phyloP scores from a whole-genome alignment of 352 stramenopile genomes.

The Globisporangium okanoganense region DNA sequence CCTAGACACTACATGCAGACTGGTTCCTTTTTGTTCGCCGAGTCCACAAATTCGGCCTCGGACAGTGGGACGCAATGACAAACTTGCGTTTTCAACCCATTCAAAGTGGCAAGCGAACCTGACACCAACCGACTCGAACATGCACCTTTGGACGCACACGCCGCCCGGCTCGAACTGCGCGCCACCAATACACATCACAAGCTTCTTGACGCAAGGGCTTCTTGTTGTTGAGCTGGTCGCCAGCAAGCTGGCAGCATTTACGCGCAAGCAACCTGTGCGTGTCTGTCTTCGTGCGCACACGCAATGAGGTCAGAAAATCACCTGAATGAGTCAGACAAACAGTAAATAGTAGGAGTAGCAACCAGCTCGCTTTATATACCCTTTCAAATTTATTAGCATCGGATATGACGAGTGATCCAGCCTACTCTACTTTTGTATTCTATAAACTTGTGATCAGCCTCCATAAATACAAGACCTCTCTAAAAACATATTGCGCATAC shows the following conservation, averaged over 20 bases:
- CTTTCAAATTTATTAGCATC: background rate
- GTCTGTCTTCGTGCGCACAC: background rate
- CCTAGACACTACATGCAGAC: no score
- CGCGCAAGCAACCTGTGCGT: background rate
- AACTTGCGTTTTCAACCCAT: conserved; percentile 10
- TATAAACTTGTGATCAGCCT: background rate
- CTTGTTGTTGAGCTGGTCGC: background rate
- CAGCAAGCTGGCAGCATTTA: background rate
- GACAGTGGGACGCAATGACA: conserved; percentile 12
- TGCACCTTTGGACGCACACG: background rate
- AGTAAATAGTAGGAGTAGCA: background rate
- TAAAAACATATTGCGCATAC: background rate
- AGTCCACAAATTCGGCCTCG: conserved; percentile 9
- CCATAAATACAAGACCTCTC: background rate
- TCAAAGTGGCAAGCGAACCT: background rate
- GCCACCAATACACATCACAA: background rate
- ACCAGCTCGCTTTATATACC: background rate
- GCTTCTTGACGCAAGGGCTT: background rate
- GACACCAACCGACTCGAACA: conserved; percentile 5
- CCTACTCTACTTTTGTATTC: background rate
- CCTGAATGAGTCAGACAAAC: conserved; percentile 1
- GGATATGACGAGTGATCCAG: background rate
- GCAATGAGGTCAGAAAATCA: background rate
- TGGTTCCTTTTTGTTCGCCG: no score
- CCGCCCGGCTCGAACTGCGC: background rate